Evolutionary conservation across 176 grass and related monocot genomes (phyloP).

Genomic region (Bromus sterilis): DNA sequence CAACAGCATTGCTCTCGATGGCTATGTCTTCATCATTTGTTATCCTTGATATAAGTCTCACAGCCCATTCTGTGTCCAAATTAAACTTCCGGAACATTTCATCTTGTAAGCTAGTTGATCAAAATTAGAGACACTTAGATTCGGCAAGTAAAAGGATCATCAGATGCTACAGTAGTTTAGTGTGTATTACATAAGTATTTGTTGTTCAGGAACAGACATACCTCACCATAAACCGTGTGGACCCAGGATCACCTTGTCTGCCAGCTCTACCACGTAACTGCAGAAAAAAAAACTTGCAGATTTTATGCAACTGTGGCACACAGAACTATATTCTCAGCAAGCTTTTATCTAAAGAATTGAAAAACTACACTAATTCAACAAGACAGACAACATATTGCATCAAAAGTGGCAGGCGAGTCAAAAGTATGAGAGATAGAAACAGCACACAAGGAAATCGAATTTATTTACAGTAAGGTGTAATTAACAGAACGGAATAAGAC

Average conservation of each 20-base stretch:
- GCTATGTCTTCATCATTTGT: conserved; percentile 84
- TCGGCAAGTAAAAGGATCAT: not conserved
- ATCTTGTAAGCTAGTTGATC: conserved; percentile 78
- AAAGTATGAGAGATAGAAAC: not conserved
- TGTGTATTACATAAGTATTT: not conserved
- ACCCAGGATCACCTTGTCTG: conserved; percentile 98
- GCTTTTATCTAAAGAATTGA: not conserved
- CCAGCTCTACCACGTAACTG: conserved; percentile 93
- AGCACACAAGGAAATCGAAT: not conserved
- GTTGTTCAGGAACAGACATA: conserved; percentile 29
- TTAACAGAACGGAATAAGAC: not conserved
- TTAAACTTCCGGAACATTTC: conserved; percentile 99
- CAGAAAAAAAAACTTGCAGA: not conserved
- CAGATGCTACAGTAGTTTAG: not conserved
- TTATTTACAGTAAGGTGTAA: not conserved
- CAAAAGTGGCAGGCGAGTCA: not conserved
- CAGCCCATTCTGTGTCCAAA: conserved; percentile 94
- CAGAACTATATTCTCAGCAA: not conserved
- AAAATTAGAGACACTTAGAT: conserved; percentile 8
- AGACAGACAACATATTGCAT: not conserved
- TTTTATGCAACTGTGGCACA: not conserved
- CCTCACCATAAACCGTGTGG: conserved; percentile 98
- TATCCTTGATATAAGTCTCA: conserved; percentile 91
- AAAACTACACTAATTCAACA: not conserved
- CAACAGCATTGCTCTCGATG: conserved; percentile 72